Conservation (phyloP, 129 eudicot genomes). For the Oenanthe sinensis region DNA sequence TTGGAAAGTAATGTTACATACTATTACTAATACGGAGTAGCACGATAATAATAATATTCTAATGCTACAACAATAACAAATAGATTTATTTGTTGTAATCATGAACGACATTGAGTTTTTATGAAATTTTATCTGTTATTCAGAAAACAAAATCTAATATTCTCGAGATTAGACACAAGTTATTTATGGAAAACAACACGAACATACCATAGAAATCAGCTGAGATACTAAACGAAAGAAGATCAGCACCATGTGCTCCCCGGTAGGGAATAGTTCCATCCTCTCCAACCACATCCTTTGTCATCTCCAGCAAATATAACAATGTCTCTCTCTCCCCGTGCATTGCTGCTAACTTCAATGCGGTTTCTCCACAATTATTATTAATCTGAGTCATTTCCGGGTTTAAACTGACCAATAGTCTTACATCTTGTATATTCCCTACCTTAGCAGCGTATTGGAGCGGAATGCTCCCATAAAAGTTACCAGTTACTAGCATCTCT, state of each 20-base stretch:
- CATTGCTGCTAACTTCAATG: slow-evolving; percentile 29
- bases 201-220: slow-evolving; percentile 22
- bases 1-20: not conserved
- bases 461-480: slow-evolving; percentile 16
- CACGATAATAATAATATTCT: too few relatives aligned
- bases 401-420: slow-evolving; percentile 17
- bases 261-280: slow-evolving; percentile 22
- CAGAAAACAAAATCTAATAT: too few relatives aligned
- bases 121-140: too few relatives aligned
- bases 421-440: slow-evolving; percentile 25
- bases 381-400: slow-evolving; percentile 19
- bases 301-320: slow-evolving; percentile 20
- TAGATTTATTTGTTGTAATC: too few relatives aligned
- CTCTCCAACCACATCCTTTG: slow-evolving; percentile 28
- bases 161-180: not conserved
- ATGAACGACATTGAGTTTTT: too few relatives aligned
- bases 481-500: slow-evolving; percentile 9
- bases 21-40: too few relatives aligned
- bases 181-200: not conserved
- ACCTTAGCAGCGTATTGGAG: slow-evolving; percentile 31
- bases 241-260: slow-evolving; percentile 29
- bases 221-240: slow-evolving; percentile 18
- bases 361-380: slow-evolving; percentile 18
- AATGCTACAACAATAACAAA: not conserved
- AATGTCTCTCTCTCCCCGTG: slow-evolving; percentile 15